Evolutionary conservation across 1,284 basidiomycete species (phyloP).

Genomic region (Trichosporon sp.): DNA sequence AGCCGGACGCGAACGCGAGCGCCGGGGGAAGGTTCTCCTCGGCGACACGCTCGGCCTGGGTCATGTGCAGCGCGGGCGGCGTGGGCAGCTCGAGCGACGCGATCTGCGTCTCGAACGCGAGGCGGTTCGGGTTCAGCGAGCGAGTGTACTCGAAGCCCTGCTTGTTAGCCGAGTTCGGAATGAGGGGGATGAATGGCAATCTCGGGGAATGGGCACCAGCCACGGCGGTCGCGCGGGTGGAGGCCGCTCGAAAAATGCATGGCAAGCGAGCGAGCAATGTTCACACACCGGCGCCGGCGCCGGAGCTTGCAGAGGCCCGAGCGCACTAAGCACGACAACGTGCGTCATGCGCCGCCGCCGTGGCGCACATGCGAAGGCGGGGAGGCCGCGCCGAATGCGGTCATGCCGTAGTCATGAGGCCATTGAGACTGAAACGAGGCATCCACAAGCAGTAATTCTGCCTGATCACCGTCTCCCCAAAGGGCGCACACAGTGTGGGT

Average conservation of each 20-base stretch:
- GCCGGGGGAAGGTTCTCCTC: conserved; percentile 31
- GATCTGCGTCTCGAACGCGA: conserved; percentile 65
- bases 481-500: too few species aligned
- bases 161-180: neutral
- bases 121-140: conserved; percentile 82
- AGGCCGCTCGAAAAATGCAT: neutral
- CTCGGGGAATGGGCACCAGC: neutral
- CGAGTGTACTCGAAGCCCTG: conserved; percentile 87
- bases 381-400: neutral
- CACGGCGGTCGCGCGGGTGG: neutral
- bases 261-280: neutral
- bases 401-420: neutral
- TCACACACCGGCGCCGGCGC: neutral
- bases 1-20: conserved; percentile 80
- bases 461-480: neutral
- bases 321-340: neutral
- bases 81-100: conserved; percentile 61
- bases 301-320: neutral
- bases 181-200: neutral
- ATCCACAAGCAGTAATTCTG: neutral
- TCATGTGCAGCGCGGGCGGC: conserved; percentile 9
- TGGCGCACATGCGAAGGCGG: neutral
- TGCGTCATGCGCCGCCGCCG: neutral
- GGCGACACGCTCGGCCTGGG: conserved; percentile 9
- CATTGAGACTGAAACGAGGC: neutral